phyloP scores from a whole-genome alignment of 192 early-diverging fungal genomes.

The Coemansia sp. region DNA sequence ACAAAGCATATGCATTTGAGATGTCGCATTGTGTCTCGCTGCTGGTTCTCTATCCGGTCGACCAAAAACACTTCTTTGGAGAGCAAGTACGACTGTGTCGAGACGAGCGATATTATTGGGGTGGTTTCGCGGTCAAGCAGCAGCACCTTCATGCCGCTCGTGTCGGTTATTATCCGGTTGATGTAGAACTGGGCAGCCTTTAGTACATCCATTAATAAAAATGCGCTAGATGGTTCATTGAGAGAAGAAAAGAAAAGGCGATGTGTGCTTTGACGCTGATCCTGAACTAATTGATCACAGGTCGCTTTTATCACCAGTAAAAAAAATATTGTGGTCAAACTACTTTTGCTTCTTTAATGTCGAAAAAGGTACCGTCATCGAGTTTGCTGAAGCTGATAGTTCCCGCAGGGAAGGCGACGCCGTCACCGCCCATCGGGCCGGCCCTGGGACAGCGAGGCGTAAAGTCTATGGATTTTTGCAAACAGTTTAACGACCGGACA shows the following conservation, averaged over 20 bases:
- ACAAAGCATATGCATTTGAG: slow-evolving; percentile 93
- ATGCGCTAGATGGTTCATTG: background rate
- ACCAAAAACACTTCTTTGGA: slow-evolving; percentile 92
- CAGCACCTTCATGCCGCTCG: slow-evolving; percentile 96
- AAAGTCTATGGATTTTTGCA: slow-evolving; percentile 98
- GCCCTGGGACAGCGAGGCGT: slow-evolving; percentile 95
- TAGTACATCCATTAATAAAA: slow-evolving; percentile 66
- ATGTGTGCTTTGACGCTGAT: background rate
- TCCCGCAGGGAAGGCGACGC: slow-evolving; percentile 90
- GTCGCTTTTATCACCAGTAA: background rate
- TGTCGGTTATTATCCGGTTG: slow-evolving; percentile 87
- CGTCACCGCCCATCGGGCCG: slow-evolving; percentile 90
- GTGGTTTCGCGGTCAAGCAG: slow-evolving; percentile 95
- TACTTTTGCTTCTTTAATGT: slow-evolving; percentile 21
- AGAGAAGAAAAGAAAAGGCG: background rate
- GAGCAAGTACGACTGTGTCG: slow-evolving; percentile 90
- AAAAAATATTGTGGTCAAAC: too few species aligned
- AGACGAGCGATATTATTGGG: slow-evolving; percentile 88
- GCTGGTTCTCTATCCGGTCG: slow-evolving; percentile 83
- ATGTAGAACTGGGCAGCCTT: slow-evolving; percentile 85
- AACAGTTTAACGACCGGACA: slow-evolving; percentile 95
- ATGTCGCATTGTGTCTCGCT: slow-evolving; percentile 90
- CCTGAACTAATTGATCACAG: background rate
- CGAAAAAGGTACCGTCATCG: slow-evolving; percentile 50
- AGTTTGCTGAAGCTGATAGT: slow-evolving; percentile 71